A percentile compares a stretch with the other conserved stretches of the same genome.
Conservation (phyloP, 1,284 basidiomycete species). For the Pseudozyma sp. region DNA sequence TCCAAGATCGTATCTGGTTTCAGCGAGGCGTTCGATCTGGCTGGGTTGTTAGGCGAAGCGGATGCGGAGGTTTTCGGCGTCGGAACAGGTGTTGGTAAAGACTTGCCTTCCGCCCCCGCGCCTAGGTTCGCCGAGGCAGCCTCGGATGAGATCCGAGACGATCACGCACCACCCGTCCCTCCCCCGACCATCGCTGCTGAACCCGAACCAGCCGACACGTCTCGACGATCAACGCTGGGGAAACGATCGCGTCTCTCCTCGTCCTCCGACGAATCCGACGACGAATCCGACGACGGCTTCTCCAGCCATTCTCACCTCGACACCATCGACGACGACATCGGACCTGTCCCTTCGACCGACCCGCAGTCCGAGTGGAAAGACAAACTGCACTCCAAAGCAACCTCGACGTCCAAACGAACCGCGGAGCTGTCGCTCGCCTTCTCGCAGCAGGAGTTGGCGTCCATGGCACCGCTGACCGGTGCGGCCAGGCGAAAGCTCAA, state of each 20-base stretch:
- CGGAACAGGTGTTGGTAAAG: conserved; percentile 24
- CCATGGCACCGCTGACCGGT: conserved; percentile 28
- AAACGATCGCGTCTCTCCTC: conserved; percentile 34
- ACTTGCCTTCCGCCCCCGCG: conserved; percentile 22
- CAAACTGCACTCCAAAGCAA: conserved; percentile 24
- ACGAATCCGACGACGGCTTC: conserved; percentile 6
- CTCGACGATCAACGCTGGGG: conserved; percentile 28
- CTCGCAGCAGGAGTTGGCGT: conserved; percentile 29
- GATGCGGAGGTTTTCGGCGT: conserved; percentile 63
- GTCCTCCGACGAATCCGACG: conserved; percentile 10
- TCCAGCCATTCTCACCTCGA: neutral
- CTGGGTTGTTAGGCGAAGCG: conserved; percentile 63
- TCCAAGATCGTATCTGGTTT: conserved; percentile 52
- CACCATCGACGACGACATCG: neutral
- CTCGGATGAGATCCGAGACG: conserved; percentile 24
- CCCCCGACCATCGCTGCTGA: neutral
- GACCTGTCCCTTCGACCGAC: neutral
- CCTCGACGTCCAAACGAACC: conserved; percentile 12
- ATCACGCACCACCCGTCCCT: conserved; percentile 11
- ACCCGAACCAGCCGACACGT: conserved; percentile 18
- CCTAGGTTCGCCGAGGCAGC: conserved; percentile 16
- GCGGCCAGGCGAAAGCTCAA: conserved; percentile 35
- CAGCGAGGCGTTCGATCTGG: conserved; percentile 65
- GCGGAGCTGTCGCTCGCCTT: conserved; percentile 40
- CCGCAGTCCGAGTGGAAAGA: conserved; percentile 16